phyloP scores from a whole-genome alignment of 75 land plant species.

The Selaginella moellendorffii region DNA sequence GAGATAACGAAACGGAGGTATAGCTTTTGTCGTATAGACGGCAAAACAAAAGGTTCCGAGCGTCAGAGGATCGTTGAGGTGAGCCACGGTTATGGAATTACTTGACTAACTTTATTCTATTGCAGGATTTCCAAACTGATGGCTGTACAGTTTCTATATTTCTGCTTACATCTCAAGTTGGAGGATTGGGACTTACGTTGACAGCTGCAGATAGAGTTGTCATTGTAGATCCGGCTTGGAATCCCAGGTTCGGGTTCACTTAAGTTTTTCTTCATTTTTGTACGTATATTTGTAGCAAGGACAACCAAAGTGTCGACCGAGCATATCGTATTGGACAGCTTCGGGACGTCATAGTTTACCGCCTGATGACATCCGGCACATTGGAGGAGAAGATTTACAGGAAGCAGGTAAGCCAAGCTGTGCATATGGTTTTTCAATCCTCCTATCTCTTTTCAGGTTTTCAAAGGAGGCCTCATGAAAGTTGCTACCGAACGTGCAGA shows the following conservation, averaged over 20 bases:
- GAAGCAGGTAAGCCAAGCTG: slow-evolving; percentile 56
- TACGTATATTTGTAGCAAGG: slow-evolving; percentile 40
- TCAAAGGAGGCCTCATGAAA: slow-evolving; percentile 89
- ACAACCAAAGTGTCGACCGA: slow-evolving; percentile 98
- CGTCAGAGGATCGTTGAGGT: slow-evolving; percentile 73
- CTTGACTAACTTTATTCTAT: background rate
- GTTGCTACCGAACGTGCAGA: slow-evolving; percentile 85
- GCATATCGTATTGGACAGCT: slow-evolving; percentile 97
- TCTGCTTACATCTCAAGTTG: slow-evolving; percentile 94
- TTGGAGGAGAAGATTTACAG: slow-evolving; percentile 94
- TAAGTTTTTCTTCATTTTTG: too few relatives aligned
- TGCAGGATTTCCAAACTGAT: slow-evolving; percentile 85
- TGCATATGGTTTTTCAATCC: background rate
- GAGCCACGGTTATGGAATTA: background rate
- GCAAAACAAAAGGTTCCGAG: slow-evolving; percentile 77
- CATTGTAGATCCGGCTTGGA: slow-evolving; percentile 99
- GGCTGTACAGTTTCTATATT: slow-evolving; percentile 53
- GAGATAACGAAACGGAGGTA: slow-evolving; percentile 43
- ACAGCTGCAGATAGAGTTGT: slow-evolving; percentile 99
- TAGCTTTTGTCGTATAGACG: slow-evolving; percentile 72
- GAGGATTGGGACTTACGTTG: slow-evolving; percentile 91
- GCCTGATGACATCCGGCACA: slow-evolving; percentile 94
- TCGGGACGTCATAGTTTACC: slow-evolving; percentile 85
- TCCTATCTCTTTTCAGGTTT: slow-evolving; percentile 38
- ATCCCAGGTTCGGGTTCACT: slow-evolving; percentile 91